A percentile compares a stretch with the other conserved stretches of the same genome.
Conservation (phyloP, 768 basidiomycete species). For the Russula ochroleuca region DNA sequence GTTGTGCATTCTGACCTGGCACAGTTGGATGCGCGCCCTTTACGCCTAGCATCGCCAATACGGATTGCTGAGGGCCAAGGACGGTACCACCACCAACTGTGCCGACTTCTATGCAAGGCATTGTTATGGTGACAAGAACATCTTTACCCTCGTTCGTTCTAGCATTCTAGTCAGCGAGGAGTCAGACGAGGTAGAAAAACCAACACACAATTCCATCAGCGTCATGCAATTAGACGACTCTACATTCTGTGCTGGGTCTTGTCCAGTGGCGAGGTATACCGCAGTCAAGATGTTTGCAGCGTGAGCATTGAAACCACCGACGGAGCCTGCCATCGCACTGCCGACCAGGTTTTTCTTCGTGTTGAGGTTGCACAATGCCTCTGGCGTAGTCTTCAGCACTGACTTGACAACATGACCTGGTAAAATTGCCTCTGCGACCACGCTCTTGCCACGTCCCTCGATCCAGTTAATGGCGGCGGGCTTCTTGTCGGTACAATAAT, state of each 20-base stretch:
- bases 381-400: conserved; percentile 94
- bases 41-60: conserved; percentile 92
- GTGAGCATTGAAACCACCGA: conserved; percentile 98
- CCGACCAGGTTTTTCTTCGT: conserved; percentile 97
- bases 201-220: conserved; percentile 92
- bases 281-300: conserved; percentile 97
- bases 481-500: conserved; percentile 99
- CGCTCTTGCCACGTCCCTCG: conserved; percentile 95
- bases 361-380: conserved; percentile 84
- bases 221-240: conserved; percentile 99
- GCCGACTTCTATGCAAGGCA: conserved; percentile 99
- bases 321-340: conserved; percentile 96
- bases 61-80: conserved; percentile 81
- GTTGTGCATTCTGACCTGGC: conserved; percentile 87
- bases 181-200: conserved; percentile 11
- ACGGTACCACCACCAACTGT: conserved; percentile 97
- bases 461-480: conserved; percentile 99
- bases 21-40: conserved; percentile 81
- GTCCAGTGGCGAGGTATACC: conserved; percentile 91
- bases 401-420: conserved; percentile 83
- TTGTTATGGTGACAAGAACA: conserved; percentile 86
- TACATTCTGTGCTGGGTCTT: conserved; percentile 99
- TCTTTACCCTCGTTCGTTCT: conserved; percentile 88
- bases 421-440: conserved; percentile 92
- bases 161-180: conserved; percentile 18